A percentile compares a stretch with the other conserved stretches of the same genome.
phyloP scores from a whole-genome alignment of 208 protist species.

The Wallacemonas sp. region DNA sequence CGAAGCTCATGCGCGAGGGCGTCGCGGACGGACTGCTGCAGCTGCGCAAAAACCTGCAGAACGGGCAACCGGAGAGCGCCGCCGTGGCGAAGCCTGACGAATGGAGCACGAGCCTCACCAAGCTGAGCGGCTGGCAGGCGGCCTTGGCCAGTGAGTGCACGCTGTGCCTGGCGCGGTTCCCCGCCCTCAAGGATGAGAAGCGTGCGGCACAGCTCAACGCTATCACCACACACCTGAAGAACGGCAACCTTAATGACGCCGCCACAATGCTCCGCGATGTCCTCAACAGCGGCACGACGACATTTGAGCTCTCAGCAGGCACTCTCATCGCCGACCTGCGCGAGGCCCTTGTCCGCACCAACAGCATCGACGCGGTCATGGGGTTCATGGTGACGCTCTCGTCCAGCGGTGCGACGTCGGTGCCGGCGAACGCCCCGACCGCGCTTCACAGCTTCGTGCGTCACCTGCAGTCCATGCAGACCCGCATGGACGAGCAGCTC shows the following conservation, averaged over 20 bases:
- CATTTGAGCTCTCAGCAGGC: slow-evolving; percentile 68
- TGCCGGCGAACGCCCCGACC: background rate
- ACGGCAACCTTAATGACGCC: slow-evolving; percentile 42
- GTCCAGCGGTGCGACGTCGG: background rate
- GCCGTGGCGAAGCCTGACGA: background rate
- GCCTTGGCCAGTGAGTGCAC: background rate
- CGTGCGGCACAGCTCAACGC: slow-evolving; percentile 32
- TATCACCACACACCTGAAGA: slow-evolving; percentile 44
- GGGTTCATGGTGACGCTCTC: slow-evolving; percentile 32
- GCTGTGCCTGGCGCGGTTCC: slow-evolving; percentile 24
- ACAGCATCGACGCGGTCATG: slow-evolving; percentile 36
- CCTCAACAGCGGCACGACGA: slow-evolving; percentile 48
- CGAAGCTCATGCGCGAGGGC: slow-evolving; percentile 86
- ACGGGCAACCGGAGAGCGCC: background rate
- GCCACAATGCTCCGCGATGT: slow-evolving; percentile 39
- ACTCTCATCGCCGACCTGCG: slow-evolving; percentile 45
- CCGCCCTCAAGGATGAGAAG: slow-evolving; percentile 39
- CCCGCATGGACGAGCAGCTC: slow-evolving; percentile 16
- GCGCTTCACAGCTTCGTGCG: slow-evolving; percentile 29
- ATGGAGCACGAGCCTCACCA: background rate
- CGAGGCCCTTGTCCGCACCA: slow-evolving; percentile 22
- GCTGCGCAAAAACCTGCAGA: slow-evolving; percentile 22
- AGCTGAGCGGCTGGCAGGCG: background rate
- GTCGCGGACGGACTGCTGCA: slow-evolving; percentile 56
- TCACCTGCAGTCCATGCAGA: slow-evolving; percentile 39